Base-by-base conservation (phyloP, 306 rosid species). In the Bauhinia variegata region DNA sequence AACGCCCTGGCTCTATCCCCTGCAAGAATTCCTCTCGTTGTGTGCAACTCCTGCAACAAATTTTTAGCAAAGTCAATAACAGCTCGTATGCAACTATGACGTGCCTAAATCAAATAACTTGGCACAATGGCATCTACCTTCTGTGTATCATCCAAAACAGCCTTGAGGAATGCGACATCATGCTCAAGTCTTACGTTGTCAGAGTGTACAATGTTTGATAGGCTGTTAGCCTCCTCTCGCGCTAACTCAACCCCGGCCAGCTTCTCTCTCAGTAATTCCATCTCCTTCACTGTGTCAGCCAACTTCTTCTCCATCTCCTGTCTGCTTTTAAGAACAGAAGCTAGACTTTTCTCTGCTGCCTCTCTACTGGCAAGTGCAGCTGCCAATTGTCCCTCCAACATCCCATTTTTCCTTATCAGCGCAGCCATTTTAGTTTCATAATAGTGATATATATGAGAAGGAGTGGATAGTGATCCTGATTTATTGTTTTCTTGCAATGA, bases 151-250 rank as follows among this genome's bases (percentile, higher is more conserved):
- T 92, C 98, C 71, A 87, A 77, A 51, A 92, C 95, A 32, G 96
- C 98, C 82, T 92, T 92, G 80, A 92, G 98, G 74, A 92, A 92
- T 67, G 98, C 98, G 78, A 92, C 95, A 38, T 92, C 96, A 41
- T 89, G 98, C 79, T 92, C 96, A 2, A 92, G 96, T 72, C 98
- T 76, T 23, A 92, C 92, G 8, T 92, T 92, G 84, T 92, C 98
- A 28, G 96, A 87, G 58, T 92, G 96, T 68, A 89, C 96, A 30
- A 87, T 84, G 65, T 83, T 92, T 8, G 98, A 89, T 60, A 89
- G 84, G 80, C 72, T 89, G 80, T 87, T 89, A 14, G 91, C 91
- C 68, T 89, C 96, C 71, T 92, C 98, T 74, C 89, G 96, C 14
- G 92, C 89, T 16, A 92, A 74, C 76, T 92, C 96, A 61, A 92